phyloP scores from a whole-genome alignment of 768 basidiomycete species.

The Tephrocybe sp. region DNA sequence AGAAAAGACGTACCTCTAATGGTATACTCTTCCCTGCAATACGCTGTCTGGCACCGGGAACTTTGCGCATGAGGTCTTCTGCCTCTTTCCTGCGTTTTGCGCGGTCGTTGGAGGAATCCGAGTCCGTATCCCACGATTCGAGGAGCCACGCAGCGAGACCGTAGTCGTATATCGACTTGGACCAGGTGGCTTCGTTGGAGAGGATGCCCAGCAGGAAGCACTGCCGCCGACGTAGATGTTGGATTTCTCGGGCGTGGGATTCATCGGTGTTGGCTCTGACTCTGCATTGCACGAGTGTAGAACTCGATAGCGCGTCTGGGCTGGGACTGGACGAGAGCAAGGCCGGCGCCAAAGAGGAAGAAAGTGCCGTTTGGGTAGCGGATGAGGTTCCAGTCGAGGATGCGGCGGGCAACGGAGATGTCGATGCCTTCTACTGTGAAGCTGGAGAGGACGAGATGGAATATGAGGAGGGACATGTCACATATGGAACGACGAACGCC shows the following conservation, averaged over 20 bases:
- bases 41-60: conserved; percentile 76
- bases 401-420: conserved; percentile 64
- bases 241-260: neutral
- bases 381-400: conserved; percentile 82
- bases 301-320: conserved; percentile 72
- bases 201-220: conserved; percentile 66
- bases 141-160: conserved; percentile 74
- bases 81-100: conserved; percentile 52
- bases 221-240: conserved; percentile 19
- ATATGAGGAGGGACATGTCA: conserved; percentile 86
- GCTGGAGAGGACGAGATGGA: conserved; percentile 83
- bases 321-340: conserved; percentile 45
- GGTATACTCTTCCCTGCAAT: conserved; percentile 75
- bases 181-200: conserved; percentile 81
- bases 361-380: conserved; percentile 82
- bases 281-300: conserved; percentile 63
- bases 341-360: conserved; percentile 91
- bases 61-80: conserved; percentile 59
- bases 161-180: conserved; percentile 71
- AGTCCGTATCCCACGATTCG: conserved; percentile 37
- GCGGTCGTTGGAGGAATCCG: conserved; percentile 6
- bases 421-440: conserved; percentile 81
- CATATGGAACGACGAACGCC: conserved; percentile 80
- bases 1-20: conserved; percentile 41
- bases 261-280: conserved; percentile 57